These are phyloP conservation scores for Debaryomyces maramus DNA, from an alignment of 805 yeast species.

Conservation along the genomic window DNA sequence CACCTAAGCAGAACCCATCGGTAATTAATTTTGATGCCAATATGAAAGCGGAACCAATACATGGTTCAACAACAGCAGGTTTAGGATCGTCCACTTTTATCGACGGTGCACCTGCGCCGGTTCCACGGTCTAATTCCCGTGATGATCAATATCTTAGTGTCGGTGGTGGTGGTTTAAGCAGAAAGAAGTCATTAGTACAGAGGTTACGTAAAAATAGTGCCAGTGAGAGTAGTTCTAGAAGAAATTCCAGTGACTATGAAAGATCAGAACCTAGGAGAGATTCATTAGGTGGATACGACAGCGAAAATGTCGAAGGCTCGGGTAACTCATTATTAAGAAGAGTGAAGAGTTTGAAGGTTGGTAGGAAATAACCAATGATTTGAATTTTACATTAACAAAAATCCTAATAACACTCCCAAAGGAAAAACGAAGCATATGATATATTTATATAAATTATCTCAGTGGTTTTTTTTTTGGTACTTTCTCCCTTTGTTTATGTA, in stretches of 20 bases:
- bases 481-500: conserved; percentile 2
- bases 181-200: conserved; percentile 84
- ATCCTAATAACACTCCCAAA: background rate
- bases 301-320: conserved; percentile 14
- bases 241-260: conserved; percentile 28
- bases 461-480: background rate
- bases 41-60: conserved; percentile 67
- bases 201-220: conserved; percentile 49
- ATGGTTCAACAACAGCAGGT: conserved; percentile 85
- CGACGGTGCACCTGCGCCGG: conserved; percentile 94
- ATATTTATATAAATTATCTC: background rate
- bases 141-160: conserved; percentile 27
- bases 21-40: conserved; percentile 72
- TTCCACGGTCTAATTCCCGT: conserved; percentile 19
- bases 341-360: conserved; percentile 86
- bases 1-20: conserved; percentile 52
- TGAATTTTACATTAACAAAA: background rate
- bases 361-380: conserved; percentile 37
- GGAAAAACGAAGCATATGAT: too few relatives aligned
- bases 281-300: conserved; percentile 8
- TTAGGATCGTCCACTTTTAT: conserved; percentile 89
- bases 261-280: conserved; percentile 12
- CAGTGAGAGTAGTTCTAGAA: conserved; percentile 30
- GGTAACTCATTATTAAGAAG: conserved; percentile 72
- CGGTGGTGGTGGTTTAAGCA: conserved; percentile 52